Evolutionary conservation across 306 rosid species (phyloP).

Genomic region (Pterocarpus santalinus): DNA sequence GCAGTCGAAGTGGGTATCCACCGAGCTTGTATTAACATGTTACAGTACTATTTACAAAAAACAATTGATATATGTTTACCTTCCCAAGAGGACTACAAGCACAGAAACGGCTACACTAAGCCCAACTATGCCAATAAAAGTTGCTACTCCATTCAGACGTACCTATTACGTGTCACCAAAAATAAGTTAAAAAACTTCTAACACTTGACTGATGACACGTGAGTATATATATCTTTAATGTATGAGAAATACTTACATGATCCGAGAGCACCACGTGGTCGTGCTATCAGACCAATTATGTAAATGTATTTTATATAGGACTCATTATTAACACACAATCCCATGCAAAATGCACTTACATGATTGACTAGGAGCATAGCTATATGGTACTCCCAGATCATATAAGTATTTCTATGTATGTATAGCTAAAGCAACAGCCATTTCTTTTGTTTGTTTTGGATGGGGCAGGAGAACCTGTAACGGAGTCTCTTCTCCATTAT

Average conservation of each 20-base stretch:
- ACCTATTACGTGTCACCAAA: constrained; percentile 67
- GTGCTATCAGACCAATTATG: too few relatives aligned
- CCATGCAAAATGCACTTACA: too few relatives aligned
- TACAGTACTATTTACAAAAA: background rate
- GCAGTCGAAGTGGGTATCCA: background rate
- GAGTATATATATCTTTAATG: too few relatives aligned
- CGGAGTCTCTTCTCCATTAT: constrained; percentile 98
- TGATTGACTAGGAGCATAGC: too few relatives aligned
- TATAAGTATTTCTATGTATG: too few relatives aligned
- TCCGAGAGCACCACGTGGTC: too few relatives aligned
- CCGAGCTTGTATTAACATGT: background rate
- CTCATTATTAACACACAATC: too few relatives aligned
- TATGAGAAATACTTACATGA: too few relatives aligned
- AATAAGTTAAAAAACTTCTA: constrained; percentile 23
- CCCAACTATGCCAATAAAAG: constrained; percentile 96
- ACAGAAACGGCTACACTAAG: constrained; percentile 83
- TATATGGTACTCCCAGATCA: too few relatives aligned
- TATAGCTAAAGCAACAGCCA: too few relatives aligned
- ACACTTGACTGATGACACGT: background rate
- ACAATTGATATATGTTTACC: constrained; percentile 56
- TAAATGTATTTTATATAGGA: too few relatives aligned
- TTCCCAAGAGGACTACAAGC: constrained; percentile 82
- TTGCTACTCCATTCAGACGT: constrained; percentile 98
- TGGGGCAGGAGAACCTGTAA: constrained; percentile 72
- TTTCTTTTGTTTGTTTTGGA: background rate